These are phyloP conservation scores for Schizophyllum amplum DNA, from an alignment of 1,284 basidiomycete genomes.

Conservation along the genomic window DNA sequence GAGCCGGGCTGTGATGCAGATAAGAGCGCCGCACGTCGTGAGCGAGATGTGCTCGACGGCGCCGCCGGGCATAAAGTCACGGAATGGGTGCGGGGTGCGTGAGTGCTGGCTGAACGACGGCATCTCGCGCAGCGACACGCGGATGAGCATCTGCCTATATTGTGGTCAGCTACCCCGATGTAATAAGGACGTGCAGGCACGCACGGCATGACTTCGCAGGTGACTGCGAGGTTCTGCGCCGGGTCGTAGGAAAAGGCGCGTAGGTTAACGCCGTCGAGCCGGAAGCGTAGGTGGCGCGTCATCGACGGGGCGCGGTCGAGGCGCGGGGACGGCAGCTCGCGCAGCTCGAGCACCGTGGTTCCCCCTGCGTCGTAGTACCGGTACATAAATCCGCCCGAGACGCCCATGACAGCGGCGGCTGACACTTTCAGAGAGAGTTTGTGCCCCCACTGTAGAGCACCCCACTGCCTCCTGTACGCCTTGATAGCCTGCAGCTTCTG, in stretches of 20 bases:
- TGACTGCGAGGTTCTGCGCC: neutral
- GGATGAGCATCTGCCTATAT: neutral
- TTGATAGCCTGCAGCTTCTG: neutral
- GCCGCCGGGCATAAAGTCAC: neutral
- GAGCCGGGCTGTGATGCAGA: neutral
- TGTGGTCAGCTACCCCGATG: neutral
- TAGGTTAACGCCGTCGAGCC: neutral
- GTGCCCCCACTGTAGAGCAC: neutral
- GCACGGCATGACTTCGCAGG: neutral
- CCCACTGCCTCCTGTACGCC: neutral
- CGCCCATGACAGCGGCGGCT: conserved; percentile 83
- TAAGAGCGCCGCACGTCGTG: neutral
- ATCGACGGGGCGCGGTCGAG: neutral
- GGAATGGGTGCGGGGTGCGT: neutral
- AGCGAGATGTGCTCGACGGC: neutral
- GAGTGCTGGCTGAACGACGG: neutral
- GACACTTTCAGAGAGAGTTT: conserved; percentile 30
- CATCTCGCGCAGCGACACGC: neutral
- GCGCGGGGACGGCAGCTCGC: neutral
- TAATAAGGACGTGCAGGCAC: too few relatives aligned
- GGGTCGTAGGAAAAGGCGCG: neutral
- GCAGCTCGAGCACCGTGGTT: neutral
- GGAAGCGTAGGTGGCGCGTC: neutral
- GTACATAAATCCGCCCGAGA: conserved; percentile 45
- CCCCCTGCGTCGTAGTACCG: neutral